Percentiles rank a stretch among this genome's conserved stretches.
These are phyloP conservation scores for Helicostylum pulchrum DNA, from an alignment of 192 early-diverging fungal species.

Conservation along the genomic window DNA sequence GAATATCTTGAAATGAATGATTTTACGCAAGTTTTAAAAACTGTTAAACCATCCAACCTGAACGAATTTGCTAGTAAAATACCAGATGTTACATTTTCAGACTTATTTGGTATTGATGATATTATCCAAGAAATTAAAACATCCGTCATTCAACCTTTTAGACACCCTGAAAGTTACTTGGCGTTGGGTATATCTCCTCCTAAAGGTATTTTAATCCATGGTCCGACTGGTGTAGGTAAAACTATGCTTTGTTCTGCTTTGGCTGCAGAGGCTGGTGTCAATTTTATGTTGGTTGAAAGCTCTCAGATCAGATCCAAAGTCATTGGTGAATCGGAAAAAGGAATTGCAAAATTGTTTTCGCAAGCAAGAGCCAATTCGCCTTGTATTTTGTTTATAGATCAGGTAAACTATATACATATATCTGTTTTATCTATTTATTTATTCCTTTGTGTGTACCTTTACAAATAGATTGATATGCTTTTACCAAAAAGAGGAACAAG, in stretches of 20 bases:
- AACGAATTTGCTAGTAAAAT: constrained; percentile 51
- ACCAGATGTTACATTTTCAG: constrained; percentile 58
- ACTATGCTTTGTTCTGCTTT: constrained; percentile 84
- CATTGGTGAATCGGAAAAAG: constrained; percentile 91
- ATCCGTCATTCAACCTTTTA: constrained; percentile 55
- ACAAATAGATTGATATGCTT: constrained; percentile 72
- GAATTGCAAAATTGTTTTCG: constrained; percentile 79
- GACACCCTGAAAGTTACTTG: constrained; percentile 46
- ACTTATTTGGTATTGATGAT: constrained; percentile 77
- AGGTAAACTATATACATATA: constrained; percentile 46
- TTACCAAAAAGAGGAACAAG: constrained; percentile 69
- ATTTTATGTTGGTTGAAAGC: constrained; percentile 81
- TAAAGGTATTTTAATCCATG: constrained; percentile 79
- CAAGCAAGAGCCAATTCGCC: constrained; percentile 80
- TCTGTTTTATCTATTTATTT: background rate
- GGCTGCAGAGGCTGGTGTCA: constrained; percentile 73
- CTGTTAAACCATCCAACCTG: constrained; percentile 55
- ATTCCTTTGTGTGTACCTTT: background rate
- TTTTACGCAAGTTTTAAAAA: constrained; percentile 42
- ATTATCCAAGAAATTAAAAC: constrained; percentile 62
- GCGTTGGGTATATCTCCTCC: constrained; percentile 69
- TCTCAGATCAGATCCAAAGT: constrained; percentile 86
- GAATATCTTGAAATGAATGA: constrained; percentile 31
- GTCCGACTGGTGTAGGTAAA: constrained; percentile 89
- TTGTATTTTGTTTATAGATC: constrained; percentile 91